Evolutionary conservation across 306 rosid genomes (phyloP), one percentile per base, ranked within the genome.

Genomic region (Sicyos edulis): DNA sequence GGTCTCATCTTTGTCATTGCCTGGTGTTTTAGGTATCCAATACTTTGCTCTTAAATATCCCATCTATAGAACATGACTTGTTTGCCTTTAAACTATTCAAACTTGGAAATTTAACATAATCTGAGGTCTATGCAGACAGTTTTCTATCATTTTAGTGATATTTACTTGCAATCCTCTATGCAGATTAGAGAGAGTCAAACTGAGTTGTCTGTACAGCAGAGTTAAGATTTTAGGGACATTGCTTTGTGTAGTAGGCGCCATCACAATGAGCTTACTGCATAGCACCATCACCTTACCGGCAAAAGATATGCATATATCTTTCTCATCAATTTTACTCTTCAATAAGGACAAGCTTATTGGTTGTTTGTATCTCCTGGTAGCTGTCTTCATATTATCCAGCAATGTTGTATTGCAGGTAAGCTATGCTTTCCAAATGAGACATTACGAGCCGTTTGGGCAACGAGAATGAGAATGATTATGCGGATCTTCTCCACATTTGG

Each of bases 1-100:
- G 98, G 88, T 20, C 83, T 92, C 74, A 90, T 92, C 78, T 88
- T 87, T 75, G n/a, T 87, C 77, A 90, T 88, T 24, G 93, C 98
- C 1, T 92, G 96, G 87, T 76, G 75, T 72, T 75, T 75, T 44
- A 81, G 98, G 98, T 88, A 86, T 72, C 54, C 16, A 55, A 47
- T 40, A 40, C 45, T 32, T 32, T 5, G 37, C 37, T 32, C 37
- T 32, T 32, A 32, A 5, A 22, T 12, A 57, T 22, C 37, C n/a
- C 5, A n/a, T n/a, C 22, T 1, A n/a, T 17, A 53, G 57, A n/a
- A 53, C 57, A n/a, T 21, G 10, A 53, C 17, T 54, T 54, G 21
- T 54, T 10, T 54, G 60, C 60, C 19, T n/a, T 54, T 7, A 54
- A 17, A 16, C 57, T 1, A 16, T 53, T n/a, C 57, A 53, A 53